Evolutionary conservation across 2,329 filamentous ascomycete species (phyloP).

Genomic region (Aureobasidium sp.): DNA sequence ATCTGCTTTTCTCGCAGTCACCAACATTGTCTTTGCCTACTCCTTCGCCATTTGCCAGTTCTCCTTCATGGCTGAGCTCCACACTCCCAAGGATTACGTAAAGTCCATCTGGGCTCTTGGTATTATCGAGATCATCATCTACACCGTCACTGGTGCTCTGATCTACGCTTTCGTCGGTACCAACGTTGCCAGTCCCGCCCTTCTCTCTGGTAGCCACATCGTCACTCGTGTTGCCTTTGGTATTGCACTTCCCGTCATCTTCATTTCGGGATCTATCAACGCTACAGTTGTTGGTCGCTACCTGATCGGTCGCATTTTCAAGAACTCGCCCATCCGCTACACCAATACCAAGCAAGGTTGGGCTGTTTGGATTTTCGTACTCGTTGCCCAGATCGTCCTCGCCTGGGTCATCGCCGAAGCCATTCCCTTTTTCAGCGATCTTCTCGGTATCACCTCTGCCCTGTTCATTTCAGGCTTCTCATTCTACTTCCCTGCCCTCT

Average conservation of each 20-base stretch:
- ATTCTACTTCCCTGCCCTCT: slow-evolving; percentile 33
- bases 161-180: slow-evolving; percentile 62
- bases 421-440: slow-evolving; percentile 63
- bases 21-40: slow-evolving; percentile 65
- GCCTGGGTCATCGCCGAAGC: slow-evolving; percentile 65
- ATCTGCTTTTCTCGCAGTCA: slow-evolving; percentile 56
- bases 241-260: slow-evolving; percentile 64
- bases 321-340: slow-evolving; percentile 45
- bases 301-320: slow-evolving; percentile 58
- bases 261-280: slow-evolving; percentile 68
- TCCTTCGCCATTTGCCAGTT: slow-evolving; percentile 55
- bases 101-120: slow-evolving; percentile 54
- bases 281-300: slow-evolving; percentile 47
- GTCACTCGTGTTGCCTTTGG: slow-evolving; percentile 62
- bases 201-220: slow-evolving; percentile 52
- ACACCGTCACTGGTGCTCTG: slow-evolving; percentile 58
- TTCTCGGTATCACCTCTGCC: slow-evolving; percentile 58
- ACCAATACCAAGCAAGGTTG: slow-evolving; percentile 39
- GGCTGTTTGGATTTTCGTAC: slow-evolving; percentile 55
- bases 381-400: slow-evolving; percentile 51
- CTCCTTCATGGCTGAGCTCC: slow-evolving; percentile 60
- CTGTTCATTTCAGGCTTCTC: slow-evolving; percentile 63
- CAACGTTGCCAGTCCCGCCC: slow-evolving; percentile 56
- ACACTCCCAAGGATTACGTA: slow-evolving; percentile 55
- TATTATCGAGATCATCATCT: slow-evolving; percentile 56